A percentile compares a stretch with the other conserved stretches of the same genome.
Conservation (phyloP, 768 basidiomycete species). For the Termitomyces heimii region DNA sequence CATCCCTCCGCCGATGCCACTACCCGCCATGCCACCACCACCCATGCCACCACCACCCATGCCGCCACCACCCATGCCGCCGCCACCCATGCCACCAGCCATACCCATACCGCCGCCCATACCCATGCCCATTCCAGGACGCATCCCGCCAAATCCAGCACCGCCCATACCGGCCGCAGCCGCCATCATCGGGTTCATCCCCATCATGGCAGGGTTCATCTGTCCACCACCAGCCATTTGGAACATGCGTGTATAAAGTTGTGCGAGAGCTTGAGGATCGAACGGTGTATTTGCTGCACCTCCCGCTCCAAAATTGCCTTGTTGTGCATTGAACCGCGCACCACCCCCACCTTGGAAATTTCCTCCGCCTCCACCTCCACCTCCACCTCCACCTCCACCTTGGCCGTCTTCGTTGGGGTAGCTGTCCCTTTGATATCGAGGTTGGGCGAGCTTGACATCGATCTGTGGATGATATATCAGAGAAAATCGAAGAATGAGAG, state of each 20-base stretch:
- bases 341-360: conserved; percentile 17
- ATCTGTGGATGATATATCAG: conserved; percentile 46
- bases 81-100: conserved; percentile 32
- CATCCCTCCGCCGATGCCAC: conserved; percentile 30
- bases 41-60: conserved; percentile 33
- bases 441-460: conserved; percentile 95
- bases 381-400: too few relatives aligned
- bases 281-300: conserved; percentile 55
- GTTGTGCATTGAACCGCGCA: conserved; percentile 24
- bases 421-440: conserved; percentile 73
- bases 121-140: conserved; percentile 31
- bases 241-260: conserved; percentile 95
- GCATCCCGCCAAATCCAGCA: conserved; percentile 6
- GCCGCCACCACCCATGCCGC: conserved; percentile 23
- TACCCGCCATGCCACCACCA: conserved; percentile 29
- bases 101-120: conserved; percentile 32
- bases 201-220: conserved; percentile 59
- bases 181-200: conserved; percentile 26
- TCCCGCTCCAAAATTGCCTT: conserved; percentile 31
- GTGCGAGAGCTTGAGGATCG: conserved; percentile 88
- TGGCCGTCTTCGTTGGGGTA: conserved; percentile 44
- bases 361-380: too few relatives aligned
- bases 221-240: conserved; percentile 61
- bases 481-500: not conserved
- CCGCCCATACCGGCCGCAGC: conserved; percentile 7